phyloP scores from a whole-genome alignment of 2,329 filamentous ascomycete genomes.

The Stagonosporopsis tanaceti region DNA sequence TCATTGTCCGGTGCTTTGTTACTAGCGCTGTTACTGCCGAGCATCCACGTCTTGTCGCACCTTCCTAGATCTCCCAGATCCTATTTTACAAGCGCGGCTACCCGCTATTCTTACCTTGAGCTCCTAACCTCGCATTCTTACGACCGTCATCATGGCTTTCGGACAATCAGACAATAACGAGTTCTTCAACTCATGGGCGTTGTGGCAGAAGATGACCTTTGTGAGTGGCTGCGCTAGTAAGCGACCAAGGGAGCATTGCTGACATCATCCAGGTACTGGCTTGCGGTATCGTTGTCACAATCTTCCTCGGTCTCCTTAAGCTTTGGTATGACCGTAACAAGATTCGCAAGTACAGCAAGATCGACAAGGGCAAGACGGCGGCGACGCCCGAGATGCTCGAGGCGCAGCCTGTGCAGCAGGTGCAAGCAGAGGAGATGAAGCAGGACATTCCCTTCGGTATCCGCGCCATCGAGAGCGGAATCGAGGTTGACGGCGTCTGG shows the following conservation, averaged over 20 bases:
- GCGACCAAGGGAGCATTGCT: slow-evolving; percentile 20
- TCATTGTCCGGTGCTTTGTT: slow-evolving; percentile 22
- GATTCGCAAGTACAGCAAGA: slow-evolving; percentile 53
- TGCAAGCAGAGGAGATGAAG: slow-evolving; percentile 57
- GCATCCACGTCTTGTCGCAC: slow-evolving; percentile 19
- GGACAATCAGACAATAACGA: slow-evolving; percentile 38
- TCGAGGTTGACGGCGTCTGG: slow-evolving; percentile 83
- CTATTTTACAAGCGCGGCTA: slow-evolving; percentile 19
- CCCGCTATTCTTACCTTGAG: slow-evolving; percentile 32
- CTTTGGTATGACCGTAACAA: slow-evolving; percentile 58
- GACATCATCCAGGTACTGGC: slow-evolving; percentile 69
- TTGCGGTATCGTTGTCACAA: slow-evolving; percentile 73
- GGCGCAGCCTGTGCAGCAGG: slow-evolving; percentile 65
- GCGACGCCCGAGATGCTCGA: slow-evolving; percentile 69
- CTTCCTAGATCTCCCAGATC: slow-evolving; percentile 25
- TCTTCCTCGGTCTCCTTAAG: slow-evolving; percentile 72
- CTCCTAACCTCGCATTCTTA: slow-evolving; percentile 24
- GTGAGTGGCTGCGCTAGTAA: slow-evolving; percentile 62
- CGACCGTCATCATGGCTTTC: slow-evolving; percentile 30
- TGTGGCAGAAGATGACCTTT: slow-evolving; percentile 92
- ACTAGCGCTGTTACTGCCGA: slow-evolving; percentile 28
- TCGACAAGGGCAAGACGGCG: slow-evolving; percentile 46
- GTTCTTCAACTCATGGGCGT: slow-evolving; percentile 67
- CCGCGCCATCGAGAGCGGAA: slow-evolving; percentile 81
- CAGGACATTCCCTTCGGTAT: slow-evolving; percentile 84